A percentile compares a stretch with the other conserved stretches of the same genome.
Evolutionary conservation across 73 alveolate species (phyloP).

Genomic region (Breviolum minutum): DNA sequence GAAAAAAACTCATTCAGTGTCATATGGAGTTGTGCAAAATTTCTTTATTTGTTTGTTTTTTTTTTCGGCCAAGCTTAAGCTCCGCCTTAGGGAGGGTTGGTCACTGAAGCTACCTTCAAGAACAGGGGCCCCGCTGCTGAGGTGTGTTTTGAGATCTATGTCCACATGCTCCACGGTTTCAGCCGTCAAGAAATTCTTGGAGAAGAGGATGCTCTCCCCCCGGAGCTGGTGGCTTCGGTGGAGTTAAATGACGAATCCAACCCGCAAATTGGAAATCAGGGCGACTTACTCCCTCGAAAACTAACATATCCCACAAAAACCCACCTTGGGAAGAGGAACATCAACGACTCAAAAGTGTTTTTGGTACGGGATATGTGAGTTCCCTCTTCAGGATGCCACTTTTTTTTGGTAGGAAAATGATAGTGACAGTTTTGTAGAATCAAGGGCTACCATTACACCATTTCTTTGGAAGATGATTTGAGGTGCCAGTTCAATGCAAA

Average conservation of each 20-base stretch:
- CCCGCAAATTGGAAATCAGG: neutral
- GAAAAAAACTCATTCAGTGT: neutral
- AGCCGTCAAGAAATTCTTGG: slow-evolving; percentile 20
- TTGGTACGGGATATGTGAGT: too few relatives aligned
- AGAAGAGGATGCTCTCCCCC: slow-evolving; percentile 26
- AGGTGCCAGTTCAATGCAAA: too few relatives aligned
- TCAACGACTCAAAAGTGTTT: too few relatives aligned
- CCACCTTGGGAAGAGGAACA: neutral
- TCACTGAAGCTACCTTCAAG: neutral
- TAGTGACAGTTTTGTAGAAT: too few relatives aligned
- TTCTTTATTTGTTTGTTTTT: neutral
- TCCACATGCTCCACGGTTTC: slow-evolving; percentile 49
- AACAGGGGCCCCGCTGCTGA: neutral
- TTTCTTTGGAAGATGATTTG: too few relatives aligned
- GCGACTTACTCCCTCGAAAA: too few relatives aligned
- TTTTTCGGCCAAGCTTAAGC: neutral
- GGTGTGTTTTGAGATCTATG: slow-evolving; percentile 38
- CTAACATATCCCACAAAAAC: too few relatives aligned
- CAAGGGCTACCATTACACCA: too few relatives aligned
- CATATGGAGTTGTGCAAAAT: neutral
- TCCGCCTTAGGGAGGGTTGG: neutral
- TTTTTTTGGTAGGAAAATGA: too few relatives aligned
- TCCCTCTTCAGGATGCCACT: too few relatives aligned
- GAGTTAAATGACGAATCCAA: neutral
- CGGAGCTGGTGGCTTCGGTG: slow-evolving; percentile 23